phyloP scores from a whole-genome alignment of 345 rosid species.

The Acer campestre region DNA sequence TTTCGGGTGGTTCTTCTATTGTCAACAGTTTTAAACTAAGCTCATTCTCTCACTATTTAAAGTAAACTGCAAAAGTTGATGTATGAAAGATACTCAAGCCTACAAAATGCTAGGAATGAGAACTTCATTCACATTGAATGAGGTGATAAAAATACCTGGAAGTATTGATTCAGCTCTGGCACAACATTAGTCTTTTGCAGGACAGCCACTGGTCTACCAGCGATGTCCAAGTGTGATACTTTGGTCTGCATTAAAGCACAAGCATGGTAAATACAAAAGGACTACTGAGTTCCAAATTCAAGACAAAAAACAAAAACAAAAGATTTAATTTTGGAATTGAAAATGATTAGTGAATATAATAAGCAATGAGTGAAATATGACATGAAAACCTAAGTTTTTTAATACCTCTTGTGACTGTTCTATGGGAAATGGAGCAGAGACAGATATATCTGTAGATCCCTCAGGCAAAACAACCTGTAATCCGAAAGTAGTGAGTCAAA shows the following conservation, averaged over 20 bases:
- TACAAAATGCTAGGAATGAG: not conserved
- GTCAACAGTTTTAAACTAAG: not conserved
- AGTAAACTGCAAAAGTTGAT: not conserved
- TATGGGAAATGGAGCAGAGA: conserved; percentile 73
- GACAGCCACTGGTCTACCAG: conserved; percentile 83
- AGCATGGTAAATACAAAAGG: conserved; percentile 11
- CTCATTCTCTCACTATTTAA: not conserved
- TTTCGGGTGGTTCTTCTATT: not conserved
- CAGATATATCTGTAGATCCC: conserved; percentile 69
- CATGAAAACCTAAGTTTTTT: conserved; percentile 17
- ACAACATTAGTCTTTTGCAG: conserved; percentile 78
- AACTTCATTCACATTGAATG: conserved; percentile 9
- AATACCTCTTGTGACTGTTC: conserved; percentile 81
- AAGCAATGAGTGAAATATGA: not conserved
- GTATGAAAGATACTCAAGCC: not conserved
- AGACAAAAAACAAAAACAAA: conserved; percentile 6
- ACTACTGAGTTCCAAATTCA: not conserved
- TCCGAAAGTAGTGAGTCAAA: conserved; percentile 24
- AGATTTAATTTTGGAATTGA: not conserved
- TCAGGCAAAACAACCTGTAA: conserved; percentile 93
- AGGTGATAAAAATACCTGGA: conserved; percentile 63
- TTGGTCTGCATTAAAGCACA: conserved; percentile 55
- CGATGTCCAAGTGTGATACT: conserved; percentile 85
- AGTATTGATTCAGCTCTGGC: conserved; percentile 86
- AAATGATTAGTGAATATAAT: not conserved